Evolutionary conservation across 306 rosid species (phyloP).

Genomic region (Malus sylvestris): DNA sequence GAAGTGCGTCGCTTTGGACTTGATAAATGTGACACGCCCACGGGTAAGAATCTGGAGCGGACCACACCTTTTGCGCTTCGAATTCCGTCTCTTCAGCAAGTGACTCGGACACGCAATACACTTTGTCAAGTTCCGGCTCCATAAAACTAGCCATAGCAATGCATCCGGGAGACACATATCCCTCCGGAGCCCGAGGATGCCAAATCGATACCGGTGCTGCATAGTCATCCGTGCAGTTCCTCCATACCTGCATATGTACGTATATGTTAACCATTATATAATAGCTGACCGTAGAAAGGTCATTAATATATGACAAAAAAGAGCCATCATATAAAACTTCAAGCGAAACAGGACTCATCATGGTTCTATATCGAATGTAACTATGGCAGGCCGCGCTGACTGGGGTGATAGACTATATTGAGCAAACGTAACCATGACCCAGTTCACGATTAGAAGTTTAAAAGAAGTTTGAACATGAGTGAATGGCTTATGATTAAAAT

Average conservation of each 20-base stretch:
- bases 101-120: slow-evolving; percentile 64
- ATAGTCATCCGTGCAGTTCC: slow-evolving; percentile 82
- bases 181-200: slow-evolving; percentile 95
- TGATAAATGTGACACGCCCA: slow-evolving; percentile 91
- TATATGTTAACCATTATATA: neutral
- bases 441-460: neutral
- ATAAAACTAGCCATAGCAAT: slow-evolving; percentile 50
- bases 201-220: slow-evolving; percentile 61
- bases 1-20: slow-evolving; percentile 83
- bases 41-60: slow-evolving; percentile 78
- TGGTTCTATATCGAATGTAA: neutral
- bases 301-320: neutral
- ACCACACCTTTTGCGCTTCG: slow-evolving; percentile 85
- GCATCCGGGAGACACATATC: slow-evolving; percentile 82
- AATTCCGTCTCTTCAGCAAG: slow-evolving; percentile 69
- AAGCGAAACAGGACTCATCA: neutral
- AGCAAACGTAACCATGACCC: neutral
- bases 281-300: neutral
- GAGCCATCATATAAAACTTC: neutral
- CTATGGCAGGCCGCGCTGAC: neutral
- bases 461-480: neutral
- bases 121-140: slow-evolving; percentile 72
- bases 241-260: slow-evolving; percentile 66
- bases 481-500: neutral
- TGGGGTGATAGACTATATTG: neutral